Evolutionary conservation across 2,329 filamentous ascomycete species (phyloP).

Genomic region (Paradendryphiella salina): DNA sequence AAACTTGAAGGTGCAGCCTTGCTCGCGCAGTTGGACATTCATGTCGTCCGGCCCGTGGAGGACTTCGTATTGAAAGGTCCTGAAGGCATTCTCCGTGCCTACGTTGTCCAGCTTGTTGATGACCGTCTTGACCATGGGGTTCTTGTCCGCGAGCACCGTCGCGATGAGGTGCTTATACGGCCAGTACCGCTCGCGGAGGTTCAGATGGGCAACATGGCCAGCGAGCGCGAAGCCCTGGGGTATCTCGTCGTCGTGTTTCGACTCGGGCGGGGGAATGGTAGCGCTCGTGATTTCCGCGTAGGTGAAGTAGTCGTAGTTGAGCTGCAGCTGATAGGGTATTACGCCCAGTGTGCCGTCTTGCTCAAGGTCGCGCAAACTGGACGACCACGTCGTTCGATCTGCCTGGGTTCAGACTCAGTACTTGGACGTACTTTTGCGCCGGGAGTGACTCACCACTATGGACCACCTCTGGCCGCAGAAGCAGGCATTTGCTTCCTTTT

Average conservation of each 20-base stretch:
- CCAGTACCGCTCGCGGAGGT: constrained; percentile 79
- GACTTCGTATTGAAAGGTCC: constrained; percentile 92
- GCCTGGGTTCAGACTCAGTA: constrained; percentile 48
- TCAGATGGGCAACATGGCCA: constrained; percentile 93
- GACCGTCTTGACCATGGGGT: constrained; percentile 77
- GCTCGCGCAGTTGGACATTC: constrained; percentile 80
- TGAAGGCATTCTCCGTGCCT: constrained; percentile 79
- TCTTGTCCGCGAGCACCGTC: constrained; percentile 87
- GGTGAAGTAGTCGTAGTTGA: constrained; percentile 85
- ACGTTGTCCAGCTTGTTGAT: constrained; percentile 96
- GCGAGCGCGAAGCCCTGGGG: constrained; percentile 86
- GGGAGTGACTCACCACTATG: constrained; percentile 40
- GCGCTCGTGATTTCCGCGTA: constrained; percentile 83
- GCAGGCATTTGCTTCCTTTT: constrained; percentile 51
- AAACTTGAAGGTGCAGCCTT: constrained; percentile 84
- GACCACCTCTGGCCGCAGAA: constrained; percentile 51
- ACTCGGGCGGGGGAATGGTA: constrained; percentile 70
- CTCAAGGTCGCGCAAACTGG: constrained; percentile 68
- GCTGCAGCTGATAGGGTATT: constrained; percentile 71
- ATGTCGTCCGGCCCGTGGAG: constrained; percentile 80
- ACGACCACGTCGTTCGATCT: constrained; percentile 77
- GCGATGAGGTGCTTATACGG: constrained; percentile 87
- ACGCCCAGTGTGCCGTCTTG: constrained; percentile 69
- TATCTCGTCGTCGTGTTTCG: constrained; percentile 75
- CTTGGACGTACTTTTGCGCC: constrained; percentile 15